phyloP scores from a whole-genome alignment of 192 early-diverging fungal genomes.

The Gaertneriomyces semiglobifer region DNA sequence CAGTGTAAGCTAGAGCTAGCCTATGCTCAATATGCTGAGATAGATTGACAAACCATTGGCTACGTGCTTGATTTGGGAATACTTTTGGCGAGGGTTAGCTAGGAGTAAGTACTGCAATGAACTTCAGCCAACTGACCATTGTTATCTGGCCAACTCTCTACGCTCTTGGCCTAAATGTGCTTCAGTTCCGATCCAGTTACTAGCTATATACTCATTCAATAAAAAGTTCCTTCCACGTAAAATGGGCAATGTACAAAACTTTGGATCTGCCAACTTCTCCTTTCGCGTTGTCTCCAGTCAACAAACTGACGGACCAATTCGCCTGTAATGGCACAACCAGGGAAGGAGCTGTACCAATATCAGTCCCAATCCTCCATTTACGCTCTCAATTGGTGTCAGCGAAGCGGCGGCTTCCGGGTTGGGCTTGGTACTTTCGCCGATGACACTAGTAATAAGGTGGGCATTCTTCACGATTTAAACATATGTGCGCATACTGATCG shows the following conservation, averaged over 20 bases:
- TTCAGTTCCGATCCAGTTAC: too few species aligned
- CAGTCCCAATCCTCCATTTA: constrained; percentile 79
- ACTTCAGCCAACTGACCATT: too few species aligned
- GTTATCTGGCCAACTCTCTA: too few species aligned
- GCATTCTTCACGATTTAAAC: not conserved
- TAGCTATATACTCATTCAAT: too few species aligned
- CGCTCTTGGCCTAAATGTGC: too few species aligned
- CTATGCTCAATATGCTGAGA: not conserved
- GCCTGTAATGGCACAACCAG: too few species aligned
- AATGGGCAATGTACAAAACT: too few species aligned
- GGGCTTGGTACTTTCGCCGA: constrained; percentile 60
- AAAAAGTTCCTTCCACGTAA: too few species aligned
- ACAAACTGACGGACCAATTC: too few species aligned
- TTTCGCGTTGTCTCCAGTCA: too few species aligned
- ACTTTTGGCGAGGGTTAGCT: not conserved
- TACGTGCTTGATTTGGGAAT: constrained; percentile 22
- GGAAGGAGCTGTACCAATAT: constrained; percentile 23
- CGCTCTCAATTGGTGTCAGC: constrained; percentile 82
- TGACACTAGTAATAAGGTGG: constrained; percentile 41
- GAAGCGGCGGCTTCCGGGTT: constrained; percentile 70
- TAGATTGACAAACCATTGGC: constrained; percentile 10
- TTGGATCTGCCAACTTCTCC: too few species aligned
- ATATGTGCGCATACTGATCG: not conserved
- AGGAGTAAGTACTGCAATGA: too few species aligned
- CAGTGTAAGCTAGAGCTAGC: not conserved